phyloP scores from a whole-genome alignment of 345 rosid species.

The Corymbia maculata region DNA sequence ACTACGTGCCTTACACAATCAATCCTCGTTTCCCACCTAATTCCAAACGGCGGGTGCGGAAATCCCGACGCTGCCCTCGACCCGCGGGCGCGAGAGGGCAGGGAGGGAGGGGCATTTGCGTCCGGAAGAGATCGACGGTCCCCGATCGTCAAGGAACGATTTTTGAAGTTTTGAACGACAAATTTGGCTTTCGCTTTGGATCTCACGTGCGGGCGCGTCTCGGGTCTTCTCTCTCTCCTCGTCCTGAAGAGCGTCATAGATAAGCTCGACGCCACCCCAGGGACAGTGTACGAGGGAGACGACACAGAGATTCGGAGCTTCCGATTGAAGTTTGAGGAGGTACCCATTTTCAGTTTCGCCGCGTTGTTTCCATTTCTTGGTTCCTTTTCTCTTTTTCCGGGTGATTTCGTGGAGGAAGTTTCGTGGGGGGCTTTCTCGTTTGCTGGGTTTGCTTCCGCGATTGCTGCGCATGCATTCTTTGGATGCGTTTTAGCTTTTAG shows the following conservation, averaged over 20 bases:
- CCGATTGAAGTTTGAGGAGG: neutral
- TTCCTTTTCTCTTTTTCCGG: neutral
- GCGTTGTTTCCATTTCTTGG: neutral
- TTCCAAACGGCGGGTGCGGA: neutral
- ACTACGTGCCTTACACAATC: neutral
- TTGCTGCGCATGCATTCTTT: neutral
- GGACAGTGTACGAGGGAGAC: neutral
- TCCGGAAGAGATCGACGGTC: neutral
- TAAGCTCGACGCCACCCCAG: neutral
- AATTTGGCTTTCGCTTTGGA: neutral
- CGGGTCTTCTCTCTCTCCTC: neutral
- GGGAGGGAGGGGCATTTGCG: neutral
- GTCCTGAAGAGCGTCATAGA: neutral
- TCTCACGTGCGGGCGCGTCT: neutral
- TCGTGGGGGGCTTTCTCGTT: neutral
- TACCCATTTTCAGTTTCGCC: neutral
- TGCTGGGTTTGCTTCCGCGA: neutral
- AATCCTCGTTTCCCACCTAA: neutral
- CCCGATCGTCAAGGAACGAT: neutral
- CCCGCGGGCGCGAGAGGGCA: neutral
- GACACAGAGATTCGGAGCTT: neutral
- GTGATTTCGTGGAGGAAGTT: neutral
- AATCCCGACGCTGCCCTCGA: neutral
- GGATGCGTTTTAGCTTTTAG: neutral
- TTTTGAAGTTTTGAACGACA: neutral